Evolutionary conservation across 805 yeast genomes (phyloP).

Genomic region (Wickerhamiella bombiphila): DNA sequence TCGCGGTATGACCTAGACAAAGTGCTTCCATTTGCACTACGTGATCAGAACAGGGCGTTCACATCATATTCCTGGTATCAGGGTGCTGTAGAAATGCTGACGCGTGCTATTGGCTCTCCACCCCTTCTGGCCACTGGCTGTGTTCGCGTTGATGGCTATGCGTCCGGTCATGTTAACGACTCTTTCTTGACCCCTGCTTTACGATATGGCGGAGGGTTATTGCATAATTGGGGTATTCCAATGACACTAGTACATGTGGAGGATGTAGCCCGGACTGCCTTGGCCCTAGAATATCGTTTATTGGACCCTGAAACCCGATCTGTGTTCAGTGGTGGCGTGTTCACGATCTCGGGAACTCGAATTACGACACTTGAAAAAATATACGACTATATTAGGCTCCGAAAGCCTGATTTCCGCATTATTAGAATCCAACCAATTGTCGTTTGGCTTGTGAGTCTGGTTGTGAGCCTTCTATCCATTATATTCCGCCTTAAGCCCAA

Average conservation of each 20-base stretch:
- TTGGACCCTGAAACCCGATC: slow-evolving; percentile 15
- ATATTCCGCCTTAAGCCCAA: slow-evolving; percentile 3
- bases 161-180: slow-evolving; percentile 20
- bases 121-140: slow-evolving; percentile 10
- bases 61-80: slow-evolving; percentile 21
- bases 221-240: slow-evolving; percentile 18
- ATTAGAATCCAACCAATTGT: slow-evolving; percentile 15
- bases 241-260: slow-evolving; percentile 22
- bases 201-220: slow-evolving; percentile 10
- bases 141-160: slow-evolving; percentile 17
- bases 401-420: slow-evolving; percentile 8
- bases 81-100: slow-evolving; percentile 15
- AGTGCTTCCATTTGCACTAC: slow-evolving; percentile 2
- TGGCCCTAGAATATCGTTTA: slow-evolving; percentile 24
- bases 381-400: slow-evolving; percentile 11
- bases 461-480: slow-evolving; percentile 1
- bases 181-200: slow-evolving; percentile 17
- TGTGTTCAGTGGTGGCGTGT: slow-evolving; percentile 7
- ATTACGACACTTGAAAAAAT: slow-evolving; percentile 16
- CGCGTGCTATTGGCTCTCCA: slow-evolving; percentile 2
- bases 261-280: slow-evolving; percentile 29
- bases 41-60: slow-evolving; percentile 12
- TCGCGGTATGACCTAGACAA: slow-evolving; percentile 6
- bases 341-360: slow-evolving; percentile 14
- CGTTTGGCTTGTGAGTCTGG: slow-evolving; percentile 11